These are phyloP conservation scores for Aspergillus udagawae DNA, from an alignment of 2,329 filamentous ascomycete genomes.

Conservation along the genomic window DNA sequence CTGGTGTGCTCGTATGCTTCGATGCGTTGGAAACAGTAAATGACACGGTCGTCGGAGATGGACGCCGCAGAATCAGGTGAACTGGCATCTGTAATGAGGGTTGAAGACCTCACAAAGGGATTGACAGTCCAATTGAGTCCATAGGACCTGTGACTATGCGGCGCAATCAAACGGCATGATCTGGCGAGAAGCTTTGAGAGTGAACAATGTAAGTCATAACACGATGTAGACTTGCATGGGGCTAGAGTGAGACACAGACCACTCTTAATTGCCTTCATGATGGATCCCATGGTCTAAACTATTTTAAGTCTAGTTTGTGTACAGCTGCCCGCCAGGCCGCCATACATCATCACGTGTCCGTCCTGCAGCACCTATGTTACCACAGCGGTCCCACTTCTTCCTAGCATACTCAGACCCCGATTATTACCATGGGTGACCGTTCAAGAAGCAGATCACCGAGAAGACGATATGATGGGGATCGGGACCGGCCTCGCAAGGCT, in stretches of 20 bases:
- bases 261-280: background rate
- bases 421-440: slow-evolving; percentile 30
- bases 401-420: slow-evolving; percentile 9
- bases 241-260: background rate
- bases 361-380: slow-evolving; percentile 11
- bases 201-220: background rate
- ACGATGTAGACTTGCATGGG: background rate
- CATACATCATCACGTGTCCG: slow-evolving; percentile 23
- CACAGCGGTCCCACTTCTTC: slow-evolving; percentile 13
- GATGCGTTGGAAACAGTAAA: slow-evolving; percentile 86
- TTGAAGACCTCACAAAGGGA: background rate
- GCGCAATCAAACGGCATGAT: background rate
- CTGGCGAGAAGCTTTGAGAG: background rate
- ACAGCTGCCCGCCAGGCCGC: slow-evolving; percentile 6
- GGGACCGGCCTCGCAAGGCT: slow-evolving; percentile 38
- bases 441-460: slow-evolving; percentile 43
- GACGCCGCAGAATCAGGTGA: slow-evolving; percentile 43
- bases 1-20: slow-evolving; percentile 42
- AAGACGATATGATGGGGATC: slow-evolving; percentile 31
- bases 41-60: slow-evolving; percentile 83
- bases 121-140: background rate
- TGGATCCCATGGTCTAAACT: background rate
- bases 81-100: slow-evolving; percentile 53
- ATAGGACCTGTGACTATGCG: background rate
- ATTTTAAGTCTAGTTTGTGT: slow-evolving; percentile 5